phyloP scores from a whole-genome alignment of 2,329 filamentous ascomycete species.

The Cladophialophora psammophila region DNA sequence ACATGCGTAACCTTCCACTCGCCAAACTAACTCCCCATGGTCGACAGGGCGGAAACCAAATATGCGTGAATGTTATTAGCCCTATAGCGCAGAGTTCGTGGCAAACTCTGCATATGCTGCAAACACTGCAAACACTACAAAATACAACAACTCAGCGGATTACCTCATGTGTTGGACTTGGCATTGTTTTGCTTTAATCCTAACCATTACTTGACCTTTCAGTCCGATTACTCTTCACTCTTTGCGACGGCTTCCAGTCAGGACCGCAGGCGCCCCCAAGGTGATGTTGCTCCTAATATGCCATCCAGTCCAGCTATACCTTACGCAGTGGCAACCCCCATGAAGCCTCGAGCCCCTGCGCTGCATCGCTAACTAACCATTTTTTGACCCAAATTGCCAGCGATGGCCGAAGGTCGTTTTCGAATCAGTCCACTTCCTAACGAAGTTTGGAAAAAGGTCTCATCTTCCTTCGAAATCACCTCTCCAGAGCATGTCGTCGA shows the following conservation, averaged over 20 bases:
- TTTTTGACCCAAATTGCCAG: background rate
- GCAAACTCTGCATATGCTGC: background rate
- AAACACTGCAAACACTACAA: slow-evolving; percentile 9
- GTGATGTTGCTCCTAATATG: slow-evolving; percentile 6
- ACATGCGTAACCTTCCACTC: background rate
- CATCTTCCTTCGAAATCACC: slow-evolving; percentile 81
- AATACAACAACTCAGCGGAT: too few species aligned
- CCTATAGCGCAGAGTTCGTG: too few species aligned
- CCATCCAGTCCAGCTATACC: background rate
- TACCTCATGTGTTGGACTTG: background rate
- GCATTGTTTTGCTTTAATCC: background rate
- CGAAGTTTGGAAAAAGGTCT: slow-evolving; percentile 65
- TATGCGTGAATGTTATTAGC: background rate
- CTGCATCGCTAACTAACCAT: background rate
- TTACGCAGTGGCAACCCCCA: slow-evolving; percentile 23
- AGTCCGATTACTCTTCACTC: background rate
- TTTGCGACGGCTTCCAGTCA: background rate
- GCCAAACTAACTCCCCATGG: background rate
- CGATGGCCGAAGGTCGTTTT: slow-evolving; percentile 15
- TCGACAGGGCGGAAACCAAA: background rate
- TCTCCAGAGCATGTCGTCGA: slow-evolving; percentile 74
- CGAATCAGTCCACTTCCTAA: slow-evolving; percentile 30
- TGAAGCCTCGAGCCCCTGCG: slow-evolving; percentile 13
- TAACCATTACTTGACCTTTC: background rate
- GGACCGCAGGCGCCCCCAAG: slow-evolving; percentile 16